phyloP scores from a whole-genome alignment of 345 rosid species.

The Populus euphratica region DNA sequence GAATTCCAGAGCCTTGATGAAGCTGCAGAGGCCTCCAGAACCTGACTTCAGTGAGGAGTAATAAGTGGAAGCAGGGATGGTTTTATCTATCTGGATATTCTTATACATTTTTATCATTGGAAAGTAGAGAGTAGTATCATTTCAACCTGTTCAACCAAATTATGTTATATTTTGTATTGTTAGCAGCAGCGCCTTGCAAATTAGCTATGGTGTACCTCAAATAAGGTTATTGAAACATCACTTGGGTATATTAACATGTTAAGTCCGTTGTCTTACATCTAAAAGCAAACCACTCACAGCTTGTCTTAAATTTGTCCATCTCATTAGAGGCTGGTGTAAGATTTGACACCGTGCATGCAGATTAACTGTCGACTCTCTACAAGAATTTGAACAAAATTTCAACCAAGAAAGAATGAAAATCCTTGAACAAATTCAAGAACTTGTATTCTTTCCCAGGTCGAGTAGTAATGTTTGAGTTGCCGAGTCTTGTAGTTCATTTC shows the following conservation, averaged over 20 bases:
- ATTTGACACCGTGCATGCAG: neutral
- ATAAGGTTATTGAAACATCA: neutral
- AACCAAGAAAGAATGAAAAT: neutral
- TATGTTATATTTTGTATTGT: neutral
- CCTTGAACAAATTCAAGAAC: neutral
- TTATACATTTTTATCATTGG: neutral
- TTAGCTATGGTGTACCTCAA: neutral
- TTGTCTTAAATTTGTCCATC: neutral
- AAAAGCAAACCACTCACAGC: no score
- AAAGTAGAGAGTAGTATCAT: neutral
- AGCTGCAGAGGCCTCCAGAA: conserved; percentile 71
- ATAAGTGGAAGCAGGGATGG: neutral
- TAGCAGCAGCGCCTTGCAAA: neutral
- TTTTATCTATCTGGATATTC: neutral
- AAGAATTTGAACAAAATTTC: neutral
- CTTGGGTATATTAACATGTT: neutral
- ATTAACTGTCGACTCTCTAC: neutral
- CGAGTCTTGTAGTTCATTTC: neutral
- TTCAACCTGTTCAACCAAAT: neutral
- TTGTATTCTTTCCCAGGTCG: neutral
- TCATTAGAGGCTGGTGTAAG: neutral
- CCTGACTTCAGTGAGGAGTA: conserved; percentile 53
- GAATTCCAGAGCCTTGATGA: conserved; percentile 33
- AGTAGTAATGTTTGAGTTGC: neutral
- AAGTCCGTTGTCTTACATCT: neutral